Evolutionary conservation across 495 filamentous ascomycete genomes (phyloP), one percentile per base, ranked within the genome.

Genomic region (Parathielavia hyrcaniae): DNA sequence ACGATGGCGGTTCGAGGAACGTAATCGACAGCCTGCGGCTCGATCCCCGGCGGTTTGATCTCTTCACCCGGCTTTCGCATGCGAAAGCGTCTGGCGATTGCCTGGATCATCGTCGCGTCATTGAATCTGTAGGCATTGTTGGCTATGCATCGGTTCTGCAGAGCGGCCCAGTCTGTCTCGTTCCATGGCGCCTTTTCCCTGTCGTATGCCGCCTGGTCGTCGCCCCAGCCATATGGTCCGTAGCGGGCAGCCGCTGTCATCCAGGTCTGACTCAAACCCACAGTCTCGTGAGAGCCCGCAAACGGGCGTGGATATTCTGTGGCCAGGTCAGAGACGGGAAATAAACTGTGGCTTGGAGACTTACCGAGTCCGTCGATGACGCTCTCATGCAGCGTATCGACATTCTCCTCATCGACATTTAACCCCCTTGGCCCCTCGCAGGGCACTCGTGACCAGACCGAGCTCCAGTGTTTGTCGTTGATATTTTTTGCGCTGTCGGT

Each of bases 191-290:
- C 50, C 23, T 53, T 53, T 7, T 4, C 41, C 14, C 19, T n/a
- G n/a, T n/a, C n/a, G n/a, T n/a, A n/a, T n/a, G n/a, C 8, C 14
- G 22, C 8, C 39, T 43, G 20, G 38, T 43, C 39, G 14, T 53
- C 50, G 6, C 23, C 38, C 50, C 50, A 53, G 38, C 50, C 50
- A 20, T 53, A 53, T 12, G 50, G 50, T 1, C 50, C 50, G 38
- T 53, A 53, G 50, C 50, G 50, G 14, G 30, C 50, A 34, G 36
- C 50, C 7, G 50, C 50, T 41, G 50, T 53, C 50, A 53, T 53
- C 50, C 50, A 53, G 38, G 50, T 53, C 8, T 32, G 38, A 16
- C 22, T 43, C 23, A 53, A 43, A 16, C 39, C 39, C 23, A 53
- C 17, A 22, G 13, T 32, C 22, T 30, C 36, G 17, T 53, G 23